phyloP scores from a whole-genome alignment of 345 rosid genomes.

The Murraya paniculata region DNA sequence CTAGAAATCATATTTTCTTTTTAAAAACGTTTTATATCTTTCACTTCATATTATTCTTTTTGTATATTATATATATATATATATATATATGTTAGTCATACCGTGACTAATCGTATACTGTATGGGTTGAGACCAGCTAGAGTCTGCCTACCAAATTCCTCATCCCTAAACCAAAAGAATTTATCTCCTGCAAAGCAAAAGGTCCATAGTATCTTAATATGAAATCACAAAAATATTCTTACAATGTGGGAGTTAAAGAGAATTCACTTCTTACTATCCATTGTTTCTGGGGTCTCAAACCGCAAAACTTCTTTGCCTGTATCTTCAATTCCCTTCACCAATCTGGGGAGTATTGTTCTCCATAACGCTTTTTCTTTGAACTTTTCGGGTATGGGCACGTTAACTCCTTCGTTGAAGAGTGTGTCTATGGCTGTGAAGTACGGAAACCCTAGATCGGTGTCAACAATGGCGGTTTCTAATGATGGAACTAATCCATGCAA shows the following conservation, averaged over 20 bases:
- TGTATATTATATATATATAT: no score
- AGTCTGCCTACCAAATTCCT: constrained; percentile 72
- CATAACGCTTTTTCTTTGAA: constrained; percentile 33
- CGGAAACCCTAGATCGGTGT: constrained; percentile 48
- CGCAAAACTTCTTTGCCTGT: constrained; percentile 41
- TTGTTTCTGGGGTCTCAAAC: constrained; percentile 50
- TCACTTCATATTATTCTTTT: no score
- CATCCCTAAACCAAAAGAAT: constrained; percentile 76
- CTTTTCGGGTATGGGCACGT: constrained; percentile 16
- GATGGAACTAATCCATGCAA: constrained; percentile 54
- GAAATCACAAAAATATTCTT: no score
- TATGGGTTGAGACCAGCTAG: constrained; percentile 80
- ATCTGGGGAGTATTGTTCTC: constrained; percentile 47
- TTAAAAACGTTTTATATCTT: no score
- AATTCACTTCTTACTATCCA: constrained; percentile 33
- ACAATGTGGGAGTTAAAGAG: not conserved
- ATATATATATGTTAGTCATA: constrained; percentile 33
- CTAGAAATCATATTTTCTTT: no score
- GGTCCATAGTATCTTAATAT: no score
- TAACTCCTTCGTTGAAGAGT: constrained; percentile 57
- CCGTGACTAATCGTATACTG: constrained; percentile 52
- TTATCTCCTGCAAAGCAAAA: constrained; percentile 49
- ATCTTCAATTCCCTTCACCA: constrained; percentile 41
- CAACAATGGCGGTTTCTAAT: constrained; percentile 36
- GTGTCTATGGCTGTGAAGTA: constrained; percentile 61